Conservation (phyloP, 1,284 basidiomycete species). For the Agaricales sp. region DNA sequence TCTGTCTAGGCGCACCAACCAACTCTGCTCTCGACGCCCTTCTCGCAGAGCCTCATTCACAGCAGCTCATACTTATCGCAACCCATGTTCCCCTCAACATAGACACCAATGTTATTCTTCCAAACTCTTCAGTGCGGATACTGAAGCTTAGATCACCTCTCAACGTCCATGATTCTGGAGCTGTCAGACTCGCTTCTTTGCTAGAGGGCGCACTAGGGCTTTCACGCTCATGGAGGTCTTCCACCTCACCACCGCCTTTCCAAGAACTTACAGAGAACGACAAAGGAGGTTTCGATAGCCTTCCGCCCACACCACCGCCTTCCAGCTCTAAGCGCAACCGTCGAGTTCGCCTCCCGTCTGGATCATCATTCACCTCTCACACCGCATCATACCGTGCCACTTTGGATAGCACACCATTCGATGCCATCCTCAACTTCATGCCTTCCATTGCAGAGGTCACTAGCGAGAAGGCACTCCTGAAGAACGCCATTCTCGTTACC, state of each 20-base stretch:
- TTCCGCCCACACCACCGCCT: background rate
- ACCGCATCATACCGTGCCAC: background rate
- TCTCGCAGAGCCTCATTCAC: background rate
- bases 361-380: background rate
- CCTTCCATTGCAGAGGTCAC: background rate
- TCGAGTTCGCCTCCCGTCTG: background rate
- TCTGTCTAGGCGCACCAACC: background rate
- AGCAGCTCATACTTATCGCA: conserved; percentile 1
- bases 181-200: background rate
- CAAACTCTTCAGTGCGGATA: background rate
- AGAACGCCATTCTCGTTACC: conserved; percentile 1
- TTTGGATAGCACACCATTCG: background rate
- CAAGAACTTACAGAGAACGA: background rate
- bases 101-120: background rate
- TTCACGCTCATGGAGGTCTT: background rate
- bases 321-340: background rate
- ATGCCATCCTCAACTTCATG: background rate
- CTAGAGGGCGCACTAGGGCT: background rate
- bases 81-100: background rate
- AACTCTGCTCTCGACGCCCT: background rate
- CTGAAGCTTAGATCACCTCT: background rate
- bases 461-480: conserved; percentile 1
- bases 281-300: background rate
- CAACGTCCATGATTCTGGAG: conserved; percentile 1
- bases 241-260: background rate